Evolutionary conservation across 306 rosid genomes (phyloP), one percentile per base, ranked within the genome.

Genomic region (Carpinus viminea): DNA sequence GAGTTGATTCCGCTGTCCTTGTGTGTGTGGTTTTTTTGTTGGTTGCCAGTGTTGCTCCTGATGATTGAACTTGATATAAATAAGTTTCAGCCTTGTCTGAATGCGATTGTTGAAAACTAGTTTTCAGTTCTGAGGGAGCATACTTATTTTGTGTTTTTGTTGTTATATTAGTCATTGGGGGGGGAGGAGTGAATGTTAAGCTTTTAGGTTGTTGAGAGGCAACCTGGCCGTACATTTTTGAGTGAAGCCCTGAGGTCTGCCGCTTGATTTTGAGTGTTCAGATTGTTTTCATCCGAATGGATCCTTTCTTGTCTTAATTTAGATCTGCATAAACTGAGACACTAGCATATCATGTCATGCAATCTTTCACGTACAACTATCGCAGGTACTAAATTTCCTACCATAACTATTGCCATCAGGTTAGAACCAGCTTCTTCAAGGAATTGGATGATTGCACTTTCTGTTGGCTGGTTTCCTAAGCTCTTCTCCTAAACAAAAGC

Each of bases 1-100:
- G 41, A 36, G 36, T 26, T 11, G 36, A 12, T 59, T 24, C 17
- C 16, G 24, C 24, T 4, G 34, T 24, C 16, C 36, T 21, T 59
- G 16, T 24, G 36, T 50, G 16, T 31, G 34, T 31, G 34, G 16
- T 24, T 7, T 28, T 36, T 28, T 5, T 64, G 20, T 16, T 34
- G 24, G 24, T 34, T 64, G 16, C 13, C 1, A 1, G 12, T 34
- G 62, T n/a, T 18, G 26, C 57, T 79, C 74, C 78, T 74, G 13
- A 7, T 64, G 78, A 64, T 68, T 64, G 78, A 79, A 79, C 7
- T 61, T 11, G 20, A 12, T 18, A 31, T 31, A 34, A 53, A 61
- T 36, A 61, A 72, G 78, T 79, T 79, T 79, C 82, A 72, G 73
- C 78, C 68, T 79, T 79, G 82, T 62, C 73, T 53, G 78, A 65